These are phyloP conservation scores for Leishmania mexicana DNA, from an alignment of 208 protist species.

Conservation along the genomic window DNA sequence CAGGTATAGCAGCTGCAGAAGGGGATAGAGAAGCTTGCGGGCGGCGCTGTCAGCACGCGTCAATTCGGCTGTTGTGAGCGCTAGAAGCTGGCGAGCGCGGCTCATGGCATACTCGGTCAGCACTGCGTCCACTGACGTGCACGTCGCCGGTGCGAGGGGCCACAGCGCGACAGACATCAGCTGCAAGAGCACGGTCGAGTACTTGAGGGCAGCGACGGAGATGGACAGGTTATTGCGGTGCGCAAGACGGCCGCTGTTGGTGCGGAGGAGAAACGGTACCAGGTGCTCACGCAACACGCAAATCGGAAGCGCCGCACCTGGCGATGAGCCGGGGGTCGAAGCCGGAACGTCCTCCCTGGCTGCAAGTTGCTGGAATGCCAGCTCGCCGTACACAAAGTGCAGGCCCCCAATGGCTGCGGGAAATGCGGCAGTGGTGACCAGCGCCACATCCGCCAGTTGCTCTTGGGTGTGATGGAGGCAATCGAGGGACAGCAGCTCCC, in stretches of 20 bases:
- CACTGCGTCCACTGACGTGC: constrained; percentile 10
- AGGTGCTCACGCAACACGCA: constrained; percentile 8
- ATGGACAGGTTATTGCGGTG: neutral
- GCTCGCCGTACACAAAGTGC: neutral
- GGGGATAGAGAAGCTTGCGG: neutral
- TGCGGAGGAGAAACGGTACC: constrained; percentile 2
- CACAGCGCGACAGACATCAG: constrained; percentile 22
- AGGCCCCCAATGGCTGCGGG: neutral
- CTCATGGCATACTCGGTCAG: constrained; percentile 28
- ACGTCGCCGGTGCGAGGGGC: constrained; percentile 1
- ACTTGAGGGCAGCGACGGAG: neutral
- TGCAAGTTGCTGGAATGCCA: neutral
- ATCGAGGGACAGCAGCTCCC: neutral
- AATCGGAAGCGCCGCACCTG: neutral
- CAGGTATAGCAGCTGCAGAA: constrained; percentile 45
- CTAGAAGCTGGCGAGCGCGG: constrained; percentile 27
- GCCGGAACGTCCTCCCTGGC: neutral
- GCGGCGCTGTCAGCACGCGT: neutral
- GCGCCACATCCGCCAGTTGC: neutral
- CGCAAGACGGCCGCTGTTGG: neutral
- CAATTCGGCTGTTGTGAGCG: constrained; percentile 14
- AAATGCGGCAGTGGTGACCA: neutral
- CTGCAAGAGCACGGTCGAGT: constrained; percentile 6
- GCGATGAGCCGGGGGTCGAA: neutral
- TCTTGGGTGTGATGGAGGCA: neutral